Evolutionary conservation across 2,329 filamentous ascomycete species (phyloP).

Genomic region (Sporothrix schenckii): DNA sequence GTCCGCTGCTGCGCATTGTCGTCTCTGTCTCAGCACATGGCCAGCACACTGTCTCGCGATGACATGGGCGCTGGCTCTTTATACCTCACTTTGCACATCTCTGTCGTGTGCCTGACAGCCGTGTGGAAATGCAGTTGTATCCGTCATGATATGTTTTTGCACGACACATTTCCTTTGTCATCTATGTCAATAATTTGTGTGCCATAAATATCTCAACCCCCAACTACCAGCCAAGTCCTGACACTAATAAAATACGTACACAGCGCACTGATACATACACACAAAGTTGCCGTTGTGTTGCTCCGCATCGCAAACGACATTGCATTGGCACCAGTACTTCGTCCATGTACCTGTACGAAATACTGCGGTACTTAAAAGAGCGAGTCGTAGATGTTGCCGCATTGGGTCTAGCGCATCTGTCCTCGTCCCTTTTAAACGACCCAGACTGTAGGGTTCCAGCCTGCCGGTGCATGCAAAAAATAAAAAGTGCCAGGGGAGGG

Average conservation of each 20-base stretch:
- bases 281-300: neutral
- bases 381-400: conserved; percentile 17
- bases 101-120: neutral
- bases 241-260: neutral
- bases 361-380: neutral
- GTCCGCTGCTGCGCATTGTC: neutral
- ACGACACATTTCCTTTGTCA: no score
- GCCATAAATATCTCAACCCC: no score
- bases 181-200: no score
- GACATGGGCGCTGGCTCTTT: neutral
- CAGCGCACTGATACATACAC: neutral
- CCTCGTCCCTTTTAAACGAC: conserved; percentile 16
- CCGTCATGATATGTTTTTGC: neutral
- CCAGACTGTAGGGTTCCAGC: conserved; percentile 15
- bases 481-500: conserved; percentile 16
- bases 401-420: neutral
- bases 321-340: neutral
- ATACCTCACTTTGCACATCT: neutral
- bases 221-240: no score
- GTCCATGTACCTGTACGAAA: neutral
- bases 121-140: neutral
- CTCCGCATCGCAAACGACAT: neutral
- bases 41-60: neutral
- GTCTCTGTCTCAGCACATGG: neutral
- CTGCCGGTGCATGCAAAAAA: conserved; percentile 20